Percentiles rank a stretch among this genome's conserved stretches.
phyloP scores from a whole-genome alignment of 257 asterid genomes.

The Misopates orontium region DNA sequence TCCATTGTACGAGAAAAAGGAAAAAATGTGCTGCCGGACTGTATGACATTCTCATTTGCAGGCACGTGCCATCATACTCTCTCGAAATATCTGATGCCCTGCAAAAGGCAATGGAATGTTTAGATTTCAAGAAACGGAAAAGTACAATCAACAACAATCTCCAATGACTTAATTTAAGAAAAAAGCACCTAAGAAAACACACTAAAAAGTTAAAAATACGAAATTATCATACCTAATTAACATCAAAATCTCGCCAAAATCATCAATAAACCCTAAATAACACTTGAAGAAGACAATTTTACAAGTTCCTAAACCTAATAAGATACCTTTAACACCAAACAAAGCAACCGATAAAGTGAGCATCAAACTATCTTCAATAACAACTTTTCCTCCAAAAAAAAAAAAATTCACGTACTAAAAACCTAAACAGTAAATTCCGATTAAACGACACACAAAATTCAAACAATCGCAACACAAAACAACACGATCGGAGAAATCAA shows the following conservation, averaged over 20 bases:
- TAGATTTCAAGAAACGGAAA: conserved; percentile 11
- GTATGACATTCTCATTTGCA: conserved; percentile 94
- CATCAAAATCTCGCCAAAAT: conserved; percentile 17
- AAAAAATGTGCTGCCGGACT: conserved; percentile 93
- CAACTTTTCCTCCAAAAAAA: conserved; percentile 24
- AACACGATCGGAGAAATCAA: background rate
- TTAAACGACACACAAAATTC: too few relatives aligned
- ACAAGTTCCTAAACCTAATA: conserved; percentile 35
- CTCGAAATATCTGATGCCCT: conserved; percentile 88
- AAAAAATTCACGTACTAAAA: background rate
- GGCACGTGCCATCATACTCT: conserved; percentile 90
- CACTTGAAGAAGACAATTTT: background rate
- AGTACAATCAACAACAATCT: background rate
- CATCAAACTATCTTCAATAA: conserved; percentile 35
- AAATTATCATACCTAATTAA: conserved; percentile 15
- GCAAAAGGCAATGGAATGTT: conserved; percentile 25
- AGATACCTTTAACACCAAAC: conserved; percentile 44
- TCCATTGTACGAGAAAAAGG: conserved; percentile 93
- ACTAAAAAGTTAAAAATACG: background rate
- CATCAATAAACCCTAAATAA: conserved; percentile 1
- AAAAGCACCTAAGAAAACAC: too few relatives aligned
- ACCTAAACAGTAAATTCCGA: too few relatives aligned
- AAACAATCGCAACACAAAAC: too few relatives aligned
- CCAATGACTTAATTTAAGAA: too few relatives aligned
- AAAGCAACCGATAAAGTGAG: conserved; percentile 58